A percentile compares a stretch with the other conserved stretches of the same genome.
These are phyloP conservation scores for Penicillium tannophilum DNA, from an alignment of 495 filamentous ascomycete species.

Conservation along the genomic window DNA sequence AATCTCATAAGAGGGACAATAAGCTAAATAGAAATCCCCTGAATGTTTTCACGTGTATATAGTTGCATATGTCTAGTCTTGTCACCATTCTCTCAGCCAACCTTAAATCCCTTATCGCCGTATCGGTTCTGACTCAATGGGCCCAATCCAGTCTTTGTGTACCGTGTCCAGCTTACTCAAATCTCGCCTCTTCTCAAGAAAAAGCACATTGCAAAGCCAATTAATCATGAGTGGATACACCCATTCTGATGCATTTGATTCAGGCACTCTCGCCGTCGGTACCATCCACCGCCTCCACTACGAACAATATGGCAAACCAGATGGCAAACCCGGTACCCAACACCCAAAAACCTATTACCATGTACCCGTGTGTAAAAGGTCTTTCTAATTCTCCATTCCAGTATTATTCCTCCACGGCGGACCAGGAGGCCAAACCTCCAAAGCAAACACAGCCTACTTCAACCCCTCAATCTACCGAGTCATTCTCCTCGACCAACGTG, in stretches of 20 bases:
- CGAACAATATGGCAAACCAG: conserved; percentile 45
- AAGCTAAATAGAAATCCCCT: too few relatives aligned
- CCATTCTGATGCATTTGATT: conserved; percentile 25
- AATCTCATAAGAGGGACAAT: too few relatives aligned
- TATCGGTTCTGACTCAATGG: not conserved
- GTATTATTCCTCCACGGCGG: conserved; percentile 50
- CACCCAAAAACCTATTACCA: not conserved
- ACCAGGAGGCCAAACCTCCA: conserved; percentile 41
- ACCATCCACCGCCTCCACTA: conserved; percentile 43
- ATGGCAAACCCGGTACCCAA: conserved; percentile 31
- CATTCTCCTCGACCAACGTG: conserved; percentile 51
- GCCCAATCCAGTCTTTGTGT: not conserved
- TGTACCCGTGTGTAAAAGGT: not conserved
- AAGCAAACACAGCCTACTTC: conserved; percentile 43
- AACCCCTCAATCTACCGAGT: conserved; percentile 45
- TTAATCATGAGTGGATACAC: conserved; percentile 19
- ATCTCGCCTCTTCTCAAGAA: not conserved
- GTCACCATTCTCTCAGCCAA: not conserved
- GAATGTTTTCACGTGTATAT: too few relatives aligned
- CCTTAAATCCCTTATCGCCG: not conserved
- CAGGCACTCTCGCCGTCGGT: conserved; percentile 36
- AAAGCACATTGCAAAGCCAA: not conserved
- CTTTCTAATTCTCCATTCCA: not conserved
- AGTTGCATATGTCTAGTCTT: too few relatives aligned
- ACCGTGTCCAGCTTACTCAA: not conserved